These are phyloP conservation scores for Talaromyces pinophilus DNA, from an alignment of 2,329 filamentous ascomycete species.

Conservation along the genomic window DNA sequence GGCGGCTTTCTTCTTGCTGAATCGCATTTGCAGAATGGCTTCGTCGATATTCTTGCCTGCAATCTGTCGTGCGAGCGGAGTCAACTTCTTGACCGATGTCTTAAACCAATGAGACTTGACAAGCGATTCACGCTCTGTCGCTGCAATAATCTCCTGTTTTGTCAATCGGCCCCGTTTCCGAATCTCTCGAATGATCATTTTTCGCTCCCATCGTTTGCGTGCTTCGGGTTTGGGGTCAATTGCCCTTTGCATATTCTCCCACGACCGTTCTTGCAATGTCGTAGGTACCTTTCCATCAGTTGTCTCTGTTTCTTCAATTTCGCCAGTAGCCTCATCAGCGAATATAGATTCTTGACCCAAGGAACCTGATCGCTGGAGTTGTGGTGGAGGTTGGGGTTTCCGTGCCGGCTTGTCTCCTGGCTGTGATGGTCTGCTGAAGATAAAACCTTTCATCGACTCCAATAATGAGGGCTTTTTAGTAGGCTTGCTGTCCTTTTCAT, in stretches of 20 bases:
- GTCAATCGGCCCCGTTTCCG: conserved; percentile 66
- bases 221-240: conserved; percentile 74
- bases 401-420: conserved; percentile 33
- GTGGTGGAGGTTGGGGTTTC: conserved; percentile 29
- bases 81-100: conserved; percentile 89
- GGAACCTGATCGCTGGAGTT: conserved; percentile 38
- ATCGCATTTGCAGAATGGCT: conserved; percentile 91
- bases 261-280: conserved; percentile 45
- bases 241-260: conserved; percentile 59
- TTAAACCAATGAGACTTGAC: conserved; percentile 71
- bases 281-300: conserved; percentile 10
- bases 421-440: conserved; percentile 32
- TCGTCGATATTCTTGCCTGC: conserved; percentile 91
- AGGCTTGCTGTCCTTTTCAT: conserved; percentile 26
- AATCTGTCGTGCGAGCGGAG: conserved; percentile 82
- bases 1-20: conserved; percentile 90
- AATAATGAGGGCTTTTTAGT: conserved; percentile 25
- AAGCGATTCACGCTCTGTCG: conserved; percentile 61
- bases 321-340: conserved; percentile 37
- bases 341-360: conserved; percentile 45
- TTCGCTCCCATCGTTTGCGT: conserved; percentile 75
- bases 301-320: conserved; percentile 27
- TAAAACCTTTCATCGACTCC: conserved; percentile 39
- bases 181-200: conserved; percentile 78
- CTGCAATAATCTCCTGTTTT: conserved; percentile 66